Base-by-base conservation (phyloP, 306 rosid genomes). In the Aeschynomene evenia region DNA sequence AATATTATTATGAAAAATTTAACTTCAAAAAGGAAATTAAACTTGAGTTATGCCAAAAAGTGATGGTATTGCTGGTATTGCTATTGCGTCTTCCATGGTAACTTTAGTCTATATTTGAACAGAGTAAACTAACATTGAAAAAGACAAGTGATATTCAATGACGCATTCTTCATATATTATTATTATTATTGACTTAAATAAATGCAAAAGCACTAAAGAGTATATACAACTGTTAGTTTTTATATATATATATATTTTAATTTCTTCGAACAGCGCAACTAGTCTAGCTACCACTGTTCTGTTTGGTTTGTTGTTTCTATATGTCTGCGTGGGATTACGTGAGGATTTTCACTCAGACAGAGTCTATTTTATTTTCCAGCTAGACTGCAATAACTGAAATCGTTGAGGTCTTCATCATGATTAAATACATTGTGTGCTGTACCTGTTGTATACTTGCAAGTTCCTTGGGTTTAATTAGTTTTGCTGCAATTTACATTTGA, bases 321-420 rank as follows among this genome's bases (percentile, higher is more conserved):
- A n/a, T n/a, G n/a, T 28, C 31, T 28, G 11, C 21, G 52, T 70
- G 75, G 56, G 16, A 6, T 51, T 48, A 29, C 20, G 16, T 43
- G 31, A 22, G 31, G 62, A 34, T 56, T 66, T 36, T 66, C 74
- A 66, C 45, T 45, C 1, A 8, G 22, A 43, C 48, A 51, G n/a
- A 28, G n/a, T n/a, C n/a, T n/a, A n/a, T 9, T 22, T 24, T 24
- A n/a, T 70, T 64, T 78, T 72, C 82, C 82, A 78, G 23, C 74
- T 72, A 58, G 78, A 72, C 13, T 57, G 70, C 78, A 71, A n/a
- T n/a, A n/a, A 78, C 69, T 63, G 20, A 37, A 13, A 13, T 18
- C 28, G 12, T 42, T 31, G 49, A 36, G 64, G 45, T 56, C 46
- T 43, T 3, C 23, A 4, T 18, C 21, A 18, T 36, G 37, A 23